These are phyloP conservation scores for Venturia oleaginea DNA, from an alignment of 2,329 filamentous ascomycete species.

Conservation along the genomic window DNA sequence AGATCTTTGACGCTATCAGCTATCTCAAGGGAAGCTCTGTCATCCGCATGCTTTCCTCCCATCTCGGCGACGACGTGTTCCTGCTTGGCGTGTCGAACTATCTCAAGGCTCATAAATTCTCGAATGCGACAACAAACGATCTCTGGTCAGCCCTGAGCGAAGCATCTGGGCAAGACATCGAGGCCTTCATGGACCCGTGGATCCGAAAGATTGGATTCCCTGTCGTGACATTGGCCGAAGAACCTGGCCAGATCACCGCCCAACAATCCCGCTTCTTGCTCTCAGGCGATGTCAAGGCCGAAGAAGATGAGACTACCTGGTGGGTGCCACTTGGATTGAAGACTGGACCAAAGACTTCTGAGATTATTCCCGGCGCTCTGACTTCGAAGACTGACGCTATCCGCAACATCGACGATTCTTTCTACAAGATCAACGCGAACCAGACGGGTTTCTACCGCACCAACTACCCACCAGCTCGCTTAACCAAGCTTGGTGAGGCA, in stretches of 20 bases:
- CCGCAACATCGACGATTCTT: constrained; percentile 62
- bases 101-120: constrained; percentile 78
- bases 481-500: constrained; percentile 70
- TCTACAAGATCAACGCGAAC: constrained; percentile 90
- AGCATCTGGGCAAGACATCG: constrained; percentile 79
- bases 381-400: constrained; percentile 70
- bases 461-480: constrained; percentile 78
- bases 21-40: constrained; percentile 95
- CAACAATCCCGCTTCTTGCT: constrained; percentile 85
- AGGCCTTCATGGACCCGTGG: constrained; percentile 85
- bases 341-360: constrained; percentile 53
- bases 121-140: constrained; percentile 83
- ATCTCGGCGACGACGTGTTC: constrained; percentile 82
- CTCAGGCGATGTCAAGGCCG: constrained; percentile 79
- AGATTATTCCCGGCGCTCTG: constrained; percentile 57
- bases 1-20: constrained; percentile 95
- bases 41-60: constrained; percentile 89
- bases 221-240: constrained; percentile 75
- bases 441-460: constrained; percentile 87
- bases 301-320: constrained; percentile 89
- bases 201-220: constrained; percentile 94
- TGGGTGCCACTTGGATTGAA: constrained; percentile 88
- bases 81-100: constrained; percentile 84
- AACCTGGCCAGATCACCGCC: constrained; percentile 70
- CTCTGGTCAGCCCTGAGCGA: constrained; percentile 84